Percentiles rank a stretch among this genome's conserved stretches.
Conservation (phyloP, 768 basidiomycete species). For the Leccinum disarticulatum region DNA sequence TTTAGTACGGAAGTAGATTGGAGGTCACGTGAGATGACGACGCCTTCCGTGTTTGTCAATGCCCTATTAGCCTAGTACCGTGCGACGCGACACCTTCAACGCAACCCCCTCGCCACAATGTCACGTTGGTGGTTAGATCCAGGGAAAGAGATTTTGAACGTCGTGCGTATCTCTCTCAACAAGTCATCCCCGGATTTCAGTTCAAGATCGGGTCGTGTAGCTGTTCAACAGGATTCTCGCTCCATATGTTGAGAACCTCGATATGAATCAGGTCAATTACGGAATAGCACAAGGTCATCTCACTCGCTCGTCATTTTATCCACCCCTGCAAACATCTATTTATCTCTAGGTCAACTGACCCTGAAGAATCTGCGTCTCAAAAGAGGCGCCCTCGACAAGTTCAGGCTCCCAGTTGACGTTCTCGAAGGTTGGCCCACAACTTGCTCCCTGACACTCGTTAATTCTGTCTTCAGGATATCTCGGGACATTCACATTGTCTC, state of each 20-base stretch:
- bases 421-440: slow-evolving; percentile 62
- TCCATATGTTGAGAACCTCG: slow-evolving; percentile 95
- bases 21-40: slow-evolving; percentile 32
- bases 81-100: slow-evolving; percentile 1
- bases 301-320: not conserved
- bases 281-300: slow-evolving; percentile 79
- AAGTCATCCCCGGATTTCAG: not conserved
- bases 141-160: slow-evolving; percentile 79
- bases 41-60: slow-evolving; percentile 28
- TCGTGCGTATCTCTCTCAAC: slow-evolving; percentile 41
- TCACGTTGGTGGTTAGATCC: slow-evolving; percentile 77
- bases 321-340: slow-evolving; percentile 8
- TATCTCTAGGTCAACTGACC: slow-evolving; percentile 63
- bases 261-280: slow-evolving; percentile 92
- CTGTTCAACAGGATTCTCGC: slow-evolving; percentile 89
- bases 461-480: slow-evolving; percentile 61
- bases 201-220: slow-evolving; percentile 31
- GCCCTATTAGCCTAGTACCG: slow-evolving; percentile 27
- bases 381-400: slow-evolving; percentile 92
- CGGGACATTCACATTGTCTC: slow-evolving; percentile 80
- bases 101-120: slow-evolving; percentile 43
- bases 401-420: slow-evolving; percentile 93
- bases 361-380: slow-evolving; percentile 84
- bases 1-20: not conserved
- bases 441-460: not conserved